Evolutionary conservation across 345 rosid genomes (phyloP).

Genomic region (Acer negundo): DNA sequence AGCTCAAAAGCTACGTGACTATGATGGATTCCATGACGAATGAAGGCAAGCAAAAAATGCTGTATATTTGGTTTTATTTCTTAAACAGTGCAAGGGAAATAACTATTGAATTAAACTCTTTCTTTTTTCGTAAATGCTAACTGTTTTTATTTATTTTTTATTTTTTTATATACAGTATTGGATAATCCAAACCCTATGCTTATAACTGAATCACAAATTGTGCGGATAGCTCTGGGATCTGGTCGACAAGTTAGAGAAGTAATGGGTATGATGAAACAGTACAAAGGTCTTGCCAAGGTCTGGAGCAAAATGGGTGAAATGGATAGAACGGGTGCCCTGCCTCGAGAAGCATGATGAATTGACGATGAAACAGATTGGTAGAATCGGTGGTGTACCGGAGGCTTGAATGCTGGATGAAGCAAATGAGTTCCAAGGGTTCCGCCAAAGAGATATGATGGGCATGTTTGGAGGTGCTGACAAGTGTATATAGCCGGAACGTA

Average conservation of each 20-base stretch:
- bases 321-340: constrained; percentile 77
- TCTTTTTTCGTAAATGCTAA: neutral
- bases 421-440: too few relatives aligned
- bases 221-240: constrained; percentile 81
- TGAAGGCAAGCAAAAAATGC: constrained; percentile 45
- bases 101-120: neutral
- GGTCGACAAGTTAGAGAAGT: constrained; percentile 79
- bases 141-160: too few relatives aligned
- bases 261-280: constrained; percentile 85
- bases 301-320: constrained; percentile 88
- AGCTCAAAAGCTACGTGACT: constrained; percentile 87
- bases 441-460: too few relatives aligned
- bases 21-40: constrained; percentile 99
- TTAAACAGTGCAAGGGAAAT: neutral
- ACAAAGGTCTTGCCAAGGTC: constrained; percentile 76
- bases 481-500: too few relatives aligned
- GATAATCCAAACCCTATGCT: constrained; percentile 81
- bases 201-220: constrained; percentile 70
- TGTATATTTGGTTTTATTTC: neutral
- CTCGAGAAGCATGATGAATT: constrained; percentile 87
- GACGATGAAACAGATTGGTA: constrained; percentile 85
- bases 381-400: constrained; percentile 85
- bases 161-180: constrained; percentile 49
- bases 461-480: too few relatives aligned
- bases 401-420: constrained; percentile 31